A percentile compares a stretch with the other conserved stretches of the same genome.
These are phyloP conservation scores for Echinochloa phyllopogon DNA, from an alignment of 176 grass and related monocot species.

Conservation along the genomic window DNA sequence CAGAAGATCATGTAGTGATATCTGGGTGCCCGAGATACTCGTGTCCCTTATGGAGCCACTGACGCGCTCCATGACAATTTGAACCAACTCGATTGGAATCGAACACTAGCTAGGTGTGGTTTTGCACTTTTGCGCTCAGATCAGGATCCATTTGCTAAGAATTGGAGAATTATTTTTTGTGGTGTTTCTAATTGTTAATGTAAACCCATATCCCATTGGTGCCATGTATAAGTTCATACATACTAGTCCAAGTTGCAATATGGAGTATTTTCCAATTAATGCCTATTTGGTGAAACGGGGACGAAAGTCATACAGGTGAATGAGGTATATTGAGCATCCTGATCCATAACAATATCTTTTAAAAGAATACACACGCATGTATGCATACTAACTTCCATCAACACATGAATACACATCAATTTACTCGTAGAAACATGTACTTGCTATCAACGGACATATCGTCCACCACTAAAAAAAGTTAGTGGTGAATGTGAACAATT, in stretches of 20 bases:
- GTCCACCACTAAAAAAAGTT: too few relatives aligned
- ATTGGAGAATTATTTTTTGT: background rate
- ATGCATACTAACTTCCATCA: too few relatives aligned
- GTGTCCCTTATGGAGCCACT: background rate
- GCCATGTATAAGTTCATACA: background rate
- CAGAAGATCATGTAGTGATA: slow-evolving; percentile 30
- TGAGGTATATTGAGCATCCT: background rate
- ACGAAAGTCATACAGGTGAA: background rate
- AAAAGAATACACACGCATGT: too few relatives aligned
- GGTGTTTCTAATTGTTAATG: background rate
- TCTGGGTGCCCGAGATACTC: slow-evolving; percentile 39
- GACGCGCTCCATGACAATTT: background rate
- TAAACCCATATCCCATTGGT: background rate
- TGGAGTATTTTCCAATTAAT: background rate
- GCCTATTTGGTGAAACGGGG: background rate
- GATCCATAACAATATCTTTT: too few relatives aligned
- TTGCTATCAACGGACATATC: too few relatives aligned
- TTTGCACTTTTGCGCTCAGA: background rate
- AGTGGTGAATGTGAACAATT: too few relatives aligned
- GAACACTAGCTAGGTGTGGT: background rate
- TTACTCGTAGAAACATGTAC: too few relatives aligned
- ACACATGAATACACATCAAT: too few relatives aligned
- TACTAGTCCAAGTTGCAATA: background rate
- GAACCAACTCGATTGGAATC: background rate
- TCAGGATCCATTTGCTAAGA: background rate